These are phyloP conservation scores for Heliamphora pulchella DNA, from an alignment of 179 eudicot genomes.

Conservation along the genomic window DNA sequence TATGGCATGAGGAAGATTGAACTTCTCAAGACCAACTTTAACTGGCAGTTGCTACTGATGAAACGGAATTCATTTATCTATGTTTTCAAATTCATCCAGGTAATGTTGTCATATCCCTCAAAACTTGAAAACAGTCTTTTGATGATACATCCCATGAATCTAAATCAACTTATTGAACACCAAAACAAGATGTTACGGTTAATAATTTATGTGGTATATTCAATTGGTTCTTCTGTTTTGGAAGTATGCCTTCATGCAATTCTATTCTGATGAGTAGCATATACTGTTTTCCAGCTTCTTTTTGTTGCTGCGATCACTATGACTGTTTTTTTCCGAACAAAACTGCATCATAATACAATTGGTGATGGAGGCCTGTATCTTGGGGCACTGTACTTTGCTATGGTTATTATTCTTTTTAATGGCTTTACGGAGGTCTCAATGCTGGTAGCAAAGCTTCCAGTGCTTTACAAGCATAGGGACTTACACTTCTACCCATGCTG, in stretches of 20 bases:
- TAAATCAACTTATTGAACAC: too few relatives aligned
- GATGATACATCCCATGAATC: too few relatives aligned
- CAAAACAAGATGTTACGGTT: too few relatives aligned
- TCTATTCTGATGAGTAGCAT: slow-evolving; percentile 20
- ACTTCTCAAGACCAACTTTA: slow-evolving; percentile 63
- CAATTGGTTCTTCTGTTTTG: too few relatives aligned
- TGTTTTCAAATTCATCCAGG: slow-evolving; percentile 63
- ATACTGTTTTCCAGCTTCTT: slow-evolving; percentile 53
- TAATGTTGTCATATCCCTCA: slow-evolving; percentile 6
- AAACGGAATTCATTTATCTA: slow-evolving; percentile 54
- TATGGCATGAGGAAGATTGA: slow-evolving; percentile 51
- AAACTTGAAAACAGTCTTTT: too few relatives aligned
- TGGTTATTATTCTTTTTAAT: slow-evolving; percentile 64
- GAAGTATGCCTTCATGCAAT: too few relatives aligned
- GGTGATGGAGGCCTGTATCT: slow-evolving; percentile 62
- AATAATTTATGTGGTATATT: too few relatives aligned
- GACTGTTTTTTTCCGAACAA: slow-evolving; percentile 69
- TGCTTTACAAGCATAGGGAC: slow-evolving; percentile 74
- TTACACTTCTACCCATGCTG: slow-evolving; percentile 71
- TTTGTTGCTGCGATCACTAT: slow-evolving; percentile 41
- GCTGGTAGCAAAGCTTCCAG: slow-evolving; percentile 70
- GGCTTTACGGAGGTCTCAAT: slow-evolving; percentile 81
- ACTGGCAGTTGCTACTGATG: slow-evolving; percentile 64
- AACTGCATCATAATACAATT: slow-evolving; percentile 70
- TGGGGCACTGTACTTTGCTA: slow-evolving; percentile 68